Conservation (phyloP, 768 basidiomycete genomes). For the Leccinum aurantiacum region DNA sequence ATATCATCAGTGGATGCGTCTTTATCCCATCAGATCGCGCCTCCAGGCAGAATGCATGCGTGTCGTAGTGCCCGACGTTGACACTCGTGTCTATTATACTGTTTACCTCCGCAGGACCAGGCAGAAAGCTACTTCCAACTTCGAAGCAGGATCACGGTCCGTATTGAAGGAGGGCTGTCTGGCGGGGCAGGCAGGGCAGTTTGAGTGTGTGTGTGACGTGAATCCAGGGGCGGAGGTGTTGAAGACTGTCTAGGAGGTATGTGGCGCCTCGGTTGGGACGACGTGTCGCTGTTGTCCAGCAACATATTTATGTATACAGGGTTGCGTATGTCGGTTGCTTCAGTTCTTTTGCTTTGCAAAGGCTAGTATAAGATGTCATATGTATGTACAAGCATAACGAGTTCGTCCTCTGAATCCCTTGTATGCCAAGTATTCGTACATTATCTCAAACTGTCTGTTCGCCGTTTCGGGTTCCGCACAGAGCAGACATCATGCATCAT, state of each 20-base stretch:
- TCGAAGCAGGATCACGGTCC: no score
- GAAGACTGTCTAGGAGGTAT: constrained; percentile 32
- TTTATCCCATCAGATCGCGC: no score
- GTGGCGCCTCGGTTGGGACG: neutral
- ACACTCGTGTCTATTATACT: no score
- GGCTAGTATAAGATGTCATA: neutral
- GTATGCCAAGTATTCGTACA: neutral
- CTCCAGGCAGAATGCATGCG: no score
- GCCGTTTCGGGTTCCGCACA: neutral
- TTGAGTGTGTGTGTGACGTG: no score
- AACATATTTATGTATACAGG: neutral
- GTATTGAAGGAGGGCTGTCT: constrained; percentile 5
- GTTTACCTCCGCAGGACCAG: no score
- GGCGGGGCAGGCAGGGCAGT: no score
- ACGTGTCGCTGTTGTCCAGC: no score
- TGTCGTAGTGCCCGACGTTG: no score
- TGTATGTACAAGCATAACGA: neutral
- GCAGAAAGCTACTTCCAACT: no score
- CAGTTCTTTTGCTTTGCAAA: neutral
- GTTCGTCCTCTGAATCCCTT: neutral
- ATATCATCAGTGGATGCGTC: no score
- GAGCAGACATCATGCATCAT: neutral
- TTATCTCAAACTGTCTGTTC: neutral
- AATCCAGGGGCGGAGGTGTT: constrained; percentile 16
- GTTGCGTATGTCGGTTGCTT: no score